Base-by-base conservation (phyloP, 495 filamentous ascomycete species). In the Oleoguttula mirabilis region DNA sequence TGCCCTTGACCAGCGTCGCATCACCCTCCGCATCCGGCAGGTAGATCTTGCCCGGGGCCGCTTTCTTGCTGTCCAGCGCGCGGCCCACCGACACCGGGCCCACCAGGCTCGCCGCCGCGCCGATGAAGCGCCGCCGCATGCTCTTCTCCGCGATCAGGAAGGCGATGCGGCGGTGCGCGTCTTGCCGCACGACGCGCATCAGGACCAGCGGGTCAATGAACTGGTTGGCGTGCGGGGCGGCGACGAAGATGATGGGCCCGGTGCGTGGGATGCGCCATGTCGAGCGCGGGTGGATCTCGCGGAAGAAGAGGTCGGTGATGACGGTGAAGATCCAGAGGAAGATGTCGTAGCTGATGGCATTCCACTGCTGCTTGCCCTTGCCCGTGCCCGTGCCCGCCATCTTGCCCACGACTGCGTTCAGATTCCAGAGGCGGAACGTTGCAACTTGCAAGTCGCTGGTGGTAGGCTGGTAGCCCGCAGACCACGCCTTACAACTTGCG, bases 171-270 rank as follows among this genome's bases (percentile, higher is more conserved):
- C 90, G 83, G 36, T 83, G 77, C 35, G 84, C 80, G 66, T 94
- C 87, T 45, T 71, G 77, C 43, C 82, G 77, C 16, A 96, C 72
- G 4, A 83, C 81, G 35, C 88, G 84, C 75, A 92, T 90, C 19
- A 99, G 71, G 43, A 96, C 83, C 23, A 99, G 71, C 25, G 87
- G 88, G 54, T 99, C 90, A 51, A 96, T 85, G 52, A 99, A 99
- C 78, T 98, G 90, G 60, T 98, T 98, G 34, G 90, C 92, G 71
- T 98, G 90, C 47, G 90, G 90, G 15, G 92, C 90, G n/a, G 87
- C 88, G 47, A 98, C 90, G 56, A 98, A 88, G 30, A 98, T 85
- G 41, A 98, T 73, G 0, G 90, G 88, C 1, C 85, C 90, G 48
- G 73, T 71, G 45, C 78, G 72, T 25, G 90, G 90, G 17, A 98